These are phyloP conservation scores for sunflower (Helianthus annuus) DNA, from an alignment of 129 eudicot species.

Conservation along the genomic window HanXRQr2.0-SUNRISE NC_035439.2:122750685-122751184, in stretches of 20 bases:
- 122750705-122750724: conserved; percentile 12
- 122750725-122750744: not conserved
- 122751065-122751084: not conserved
- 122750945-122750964: not conserved
- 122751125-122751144: not conserved
- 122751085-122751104: not conserved
- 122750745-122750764: not conserved
- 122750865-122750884: not conserved
- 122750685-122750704: conserved; percentile 8
- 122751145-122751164: not conserved
- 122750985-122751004: not conserved
- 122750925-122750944: not conserved
- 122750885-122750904: not conserved
- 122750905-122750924: not conserved
- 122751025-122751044: not conserved
- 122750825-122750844: not conserved
- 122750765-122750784: not conserved
- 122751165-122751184: not conserved
- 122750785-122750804: not conserved
- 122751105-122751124: not conserved
- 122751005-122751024: not conserved
- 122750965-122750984: not conserved
- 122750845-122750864: not conserved
- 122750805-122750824: not conserved
- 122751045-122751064: not conserved